These are phyloP conservation scores for Mollisiaceae sp. DNA, from an alignment of 2,329 filamentous ascomycete genomes.

Conservation along the genomic window DNA sequence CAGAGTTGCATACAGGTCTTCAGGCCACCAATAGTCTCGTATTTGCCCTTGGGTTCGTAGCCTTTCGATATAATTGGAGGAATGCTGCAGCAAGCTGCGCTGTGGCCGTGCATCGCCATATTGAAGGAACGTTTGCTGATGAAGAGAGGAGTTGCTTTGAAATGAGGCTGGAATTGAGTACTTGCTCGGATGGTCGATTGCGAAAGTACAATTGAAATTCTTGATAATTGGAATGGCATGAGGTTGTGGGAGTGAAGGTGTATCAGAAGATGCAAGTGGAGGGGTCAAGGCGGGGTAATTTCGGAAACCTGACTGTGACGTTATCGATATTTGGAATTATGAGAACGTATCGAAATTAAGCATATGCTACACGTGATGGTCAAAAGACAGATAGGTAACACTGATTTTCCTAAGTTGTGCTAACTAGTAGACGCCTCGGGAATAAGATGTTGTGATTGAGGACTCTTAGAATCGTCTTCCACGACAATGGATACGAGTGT, in stretches of 20 bases:
- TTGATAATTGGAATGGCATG: not conserved
- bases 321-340: not conserved
- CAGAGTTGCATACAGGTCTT: conserved; percentile 53
- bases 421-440: too few relatives aligned
- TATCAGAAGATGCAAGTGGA: not conserved
- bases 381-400: too few relatives aligned
- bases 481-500: too few relatives aligned
- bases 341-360: not conserved
- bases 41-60: conserved; percentile 61
- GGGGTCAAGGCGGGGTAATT: conserved; percentile 3
- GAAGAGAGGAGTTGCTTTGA: not conserved
- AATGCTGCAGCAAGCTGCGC: conserved; percentile 62
- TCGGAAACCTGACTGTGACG: not conserved
- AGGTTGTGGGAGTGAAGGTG: not conserved
- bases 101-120: conserved; percentile 51
- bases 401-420: too few relatives aligned
- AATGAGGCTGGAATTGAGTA: not conserved
- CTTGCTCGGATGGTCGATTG: not conserved
- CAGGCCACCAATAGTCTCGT: conserved; percentile 59
- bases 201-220: not conserved
- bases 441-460: too few relatives aligned
- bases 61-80: conserved; percentile 61
- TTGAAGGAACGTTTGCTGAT: not conserved
- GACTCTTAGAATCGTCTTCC: too few relatives aligned
- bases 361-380: too few relatives aligned